A percentile compares a stretch with the other conserved stretches of the same genome.
phyloP scores from a whole-genome alignment of 1,284 basidiomycete genomes.

The Inonotus obliquus region DNA sequence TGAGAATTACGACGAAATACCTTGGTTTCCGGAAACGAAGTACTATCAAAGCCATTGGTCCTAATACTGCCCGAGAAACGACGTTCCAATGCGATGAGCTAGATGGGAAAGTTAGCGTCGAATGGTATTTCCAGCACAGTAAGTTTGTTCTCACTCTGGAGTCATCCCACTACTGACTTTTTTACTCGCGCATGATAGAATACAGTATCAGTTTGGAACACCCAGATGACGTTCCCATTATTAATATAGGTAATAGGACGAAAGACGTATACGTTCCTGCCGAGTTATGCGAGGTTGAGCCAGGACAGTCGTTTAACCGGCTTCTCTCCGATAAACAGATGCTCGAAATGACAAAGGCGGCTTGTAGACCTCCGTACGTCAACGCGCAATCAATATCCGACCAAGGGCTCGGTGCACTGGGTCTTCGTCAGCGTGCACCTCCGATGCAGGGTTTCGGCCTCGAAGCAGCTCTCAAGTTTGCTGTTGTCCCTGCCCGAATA shows the following conservation, averaged over 20 bases:
- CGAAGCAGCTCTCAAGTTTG: conserved; percentile 49
- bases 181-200: conserved; percentile 35
- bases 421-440: conserved; percentile 25
- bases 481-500: conserved; percentile 53
- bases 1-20: conserved; percentile 55
- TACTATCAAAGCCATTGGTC: conserved; percentile 42
- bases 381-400: conserved; percentile 39
- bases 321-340: conserved; percentile 41
- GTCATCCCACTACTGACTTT: neutral
- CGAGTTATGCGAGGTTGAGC: conserved; percentile 62
- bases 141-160: conserved; percentile 20
- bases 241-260: conserved; percentile 47
- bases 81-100: conserved; percentile 52
- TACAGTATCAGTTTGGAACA: conserved; percentile 48
- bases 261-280: conserved; percentile 52
- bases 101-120: conserved; percentile 48
- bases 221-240: conserved; percentile 50
- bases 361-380: conserved; percentile 7
- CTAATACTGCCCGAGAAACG: conserved; percentile 41
- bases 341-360: conserved; percentile 14
- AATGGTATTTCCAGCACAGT: conserved; percentile 60
- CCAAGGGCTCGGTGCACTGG: conserved; percentile 52
- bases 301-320: conserved; percentile 49
- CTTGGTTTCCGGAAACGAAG: conserved; percentile 49
- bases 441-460: conserved; percentile 51